Evolutionary conservation across 2,329 filamentous ascomycete genomes (phyloP), one percentile per base, ranked within the genome.

Genomic region (Purpureocillium lavendulum): DNA sequence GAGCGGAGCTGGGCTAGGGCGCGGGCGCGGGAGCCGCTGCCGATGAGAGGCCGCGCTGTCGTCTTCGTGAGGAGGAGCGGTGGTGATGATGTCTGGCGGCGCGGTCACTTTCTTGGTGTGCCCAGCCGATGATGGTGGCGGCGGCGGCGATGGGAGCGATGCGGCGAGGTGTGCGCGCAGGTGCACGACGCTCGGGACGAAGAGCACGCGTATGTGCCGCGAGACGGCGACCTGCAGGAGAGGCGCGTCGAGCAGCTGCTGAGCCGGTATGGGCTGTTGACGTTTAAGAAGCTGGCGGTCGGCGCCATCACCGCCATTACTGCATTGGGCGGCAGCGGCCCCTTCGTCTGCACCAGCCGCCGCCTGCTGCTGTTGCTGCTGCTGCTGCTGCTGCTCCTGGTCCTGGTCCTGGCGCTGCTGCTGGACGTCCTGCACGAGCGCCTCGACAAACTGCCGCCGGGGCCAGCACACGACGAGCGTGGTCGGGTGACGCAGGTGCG

Each of bases 161-260:
- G 76, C 69, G 32, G 82, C 69, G 14, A 96, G 69, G 52, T 82
- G 86, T 29, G 86, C 86, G 39, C 87, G 81, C 7, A 95, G 73
- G 57, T 85, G 80, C 16, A 84, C 79, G 39, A 92, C 72, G 3
- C 83, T 87, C 0, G 86, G 79, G 40, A 79, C 75, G 61, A 94
- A 96, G 29, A 77, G 65, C 8, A 89, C 60, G 40, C 75, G 77
- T 45, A 94, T 73, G 50, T 81, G 77, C 24, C 78, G 75, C 7
- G 86, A 82, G 4, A 75, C 71, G 35, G 81, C 75, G 21, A 89
- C 68, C 45, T 86, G 74, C 40, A 80, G 73, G 12, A 95, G 74
- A 0, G 84, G 80, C 21, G 80, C 75, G 13, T 69, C 65, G 7
- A 86, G 62, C 7, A 87, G 64, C 16, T 43, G 45, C 35, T 50